Conservation (phyloP, 2,329 filamentous ascomycete species). For the Phyllosticta ampelicida region DNA sequence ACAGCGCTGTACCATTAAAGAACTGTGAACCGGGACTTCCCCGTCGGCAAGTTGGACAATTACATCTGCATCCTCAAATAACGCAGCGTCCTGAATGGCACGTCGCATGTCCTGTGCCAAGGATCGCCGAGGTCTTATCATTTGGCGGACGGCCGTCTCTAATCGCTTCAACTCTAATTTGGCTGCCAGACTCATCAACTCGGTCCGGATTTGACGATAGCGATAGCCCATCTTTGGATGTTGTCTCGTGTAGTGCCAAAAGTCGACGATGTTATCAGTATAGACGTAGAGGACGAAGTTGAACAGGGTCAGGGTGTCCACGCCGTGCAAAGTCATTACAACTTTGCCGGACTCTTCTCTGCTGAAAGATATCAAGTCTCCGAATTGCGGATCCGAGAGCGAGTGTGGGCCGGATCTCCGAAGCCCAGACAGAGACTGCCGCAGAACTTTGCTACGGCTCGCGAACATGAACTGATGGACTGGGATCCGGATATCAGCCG, state of each 20-base stretch:
- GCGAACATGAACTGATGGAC: slow-evolving; percentile 72
- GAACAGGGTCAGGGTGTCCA: slow-evolving; percentile 69
- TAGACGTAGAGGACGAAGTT: slow-evolving; percentile 75
- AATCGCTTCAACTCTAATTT: slow-evolving; percentile 59
- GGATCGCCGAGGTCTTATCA: slow-evolving; percentile 53
- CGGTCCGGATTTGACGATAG: slow-evolving; percentile 68
- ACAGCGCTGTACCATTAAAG: slow-evolving; percentile 69
- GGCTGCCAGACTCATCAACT: slow-evolving; percentile 78
- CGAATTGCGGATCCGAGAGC: slow-evolving; percentile 37
- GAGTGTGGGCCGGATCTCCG: slow-evolving; percentile 38
- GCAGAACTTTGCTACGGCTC: slow-evolving; percentile 59
- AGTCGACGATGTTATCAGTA: slow-evolving; percentile 66
- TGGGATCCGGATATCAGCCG: slow-evolving; percentile 62
- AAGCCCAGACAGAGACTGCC: slow-evolving; percentile 47
- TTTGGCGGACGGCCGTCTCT: slow-evolving; percentile 66
- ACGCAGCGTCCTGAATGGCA: slow-evolving; percentile 57
- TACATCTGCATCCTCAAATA: slow-evolving; percentile 71
- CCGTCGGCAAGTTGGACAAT: slow-evolving; percentile 69
- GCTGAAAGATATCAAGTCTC: slow-evolving; percentile 49
- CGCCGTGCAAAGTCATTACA: slow-evolving; percentile 53
- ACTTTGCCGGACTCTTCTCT: slow-evolving; percentile 40
- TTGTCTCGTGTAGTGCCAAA: slow-evolving; percentile 70
- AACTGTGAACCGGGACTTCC: slow-evolving; percentile 60
- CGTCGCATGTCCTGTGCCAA: slow-evolving; percentile 59
- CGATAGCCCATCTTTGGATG: slow-evolving; percentile 55